phyloP scores from a whole-genome alignment of 257 asterid genomes.

The Nicotiana paniculata region DNA sequence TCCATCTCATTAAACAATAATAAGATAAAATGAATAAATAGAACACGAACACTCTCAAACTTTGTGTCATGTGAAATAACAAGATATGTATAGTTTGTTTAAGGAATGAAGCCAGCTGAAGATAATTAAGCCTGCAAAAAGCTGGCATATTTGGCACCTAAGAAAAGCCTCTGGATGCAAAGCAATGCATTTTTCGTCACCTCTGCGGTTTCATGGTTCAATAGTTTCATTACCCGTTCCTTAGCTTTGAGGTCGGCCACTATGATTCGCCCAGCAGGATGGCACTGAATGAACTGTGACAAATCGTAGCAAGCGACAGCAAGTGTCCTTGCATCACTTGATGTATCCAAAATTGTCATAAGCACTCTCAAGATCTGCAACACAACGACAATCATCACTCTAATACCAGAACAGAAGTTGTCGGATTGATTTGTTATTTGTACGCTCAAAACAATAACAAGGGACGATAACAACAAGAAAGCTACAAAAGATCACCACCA shows the following conservation, averaged over 20 bases:
- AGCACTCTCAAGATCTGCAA: constrained; percentile 79
- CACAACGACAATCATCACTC: background rate
- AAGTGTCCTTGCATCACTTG: constrained; percentile 71
- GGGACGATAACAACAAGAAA: background rate
- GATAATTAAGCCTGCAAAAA: constrained; percentile 59
- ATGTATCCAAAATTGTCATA: constrained; percentile 78
- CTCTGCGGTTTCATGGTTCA: constrained; percentile 83
- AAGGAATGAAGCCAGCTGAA: background rate
- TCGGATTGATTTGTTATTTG: background rate
- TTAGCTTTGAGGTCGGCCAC: constrained; percentile 89
- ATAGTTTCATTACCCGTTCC: constrained; percentile 89
- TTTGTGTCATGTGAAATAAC: background rate
- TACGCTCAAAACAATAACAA: background rate
- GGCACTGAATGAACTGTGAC: constrained; percentile 85
- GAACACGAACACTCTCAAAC: background rate
- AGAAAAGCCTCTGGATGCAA: constrained; percentile 92
- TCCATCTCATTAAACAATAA: background rate
- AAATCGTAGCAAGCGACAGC: constrained; percentile 93
- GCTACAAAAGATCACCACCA: background rate
- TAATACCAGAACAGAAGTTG: background rate
- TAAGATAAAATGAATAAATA: background rate
- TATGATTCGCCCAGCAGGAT: constrained; percentile 87
- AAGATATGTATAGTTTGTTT: background rate
- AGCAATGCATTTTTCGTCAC: constrained; percentile 90
- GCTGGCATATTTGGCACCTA: constrained; percentile 95